These are phyloP conservation scores for Rhododendron vialii DNA, from an alignment of 148 eudicot species.

Conservation along the genomic window DNA sequence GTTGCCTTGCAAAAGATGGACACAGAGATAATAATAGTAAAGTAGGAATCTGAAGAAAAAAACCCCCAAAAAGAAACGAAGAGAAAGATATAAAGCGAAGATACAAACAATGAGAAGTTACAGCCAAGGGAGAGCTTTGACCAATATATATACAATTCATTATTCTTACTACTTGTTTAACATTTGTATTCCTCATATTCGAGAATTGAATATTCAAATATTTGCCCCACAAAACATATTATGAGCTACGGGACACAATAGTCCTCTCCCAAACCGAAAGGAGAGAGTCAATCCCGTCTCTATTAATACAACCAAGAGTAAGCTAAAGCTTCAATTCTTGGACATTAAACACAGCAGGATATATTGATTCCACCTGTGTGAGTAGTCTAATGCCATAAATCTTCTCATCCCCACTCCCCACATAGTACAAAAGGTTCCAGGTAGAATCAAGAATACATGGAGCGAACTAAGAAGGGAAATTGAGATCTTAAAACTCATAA, in stretches of 20 bases:
- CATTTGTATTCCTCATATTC: neutral
- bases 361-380: neutral
- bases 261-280: neutral
- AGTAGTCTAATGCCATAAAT: neutral
- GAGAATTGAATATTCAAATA: neutral
- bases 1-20: neutral
- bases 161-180: neutral
- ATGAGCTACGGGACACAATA: neutral
- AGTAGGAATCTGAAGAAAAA: too few species aligned
- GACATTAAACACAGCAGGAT: neutral
- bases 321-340: neutral
- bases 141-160: neutral
- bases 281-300: neutral
- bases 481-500: neutral
- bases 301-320: neutral
- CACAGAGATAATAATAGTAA: too few species aligned
- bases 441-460: neutral
- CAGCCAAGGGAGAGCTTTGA: neutral
- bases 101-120: neutral
- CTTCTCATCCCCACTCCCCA: neutral
- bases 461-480: neutral
- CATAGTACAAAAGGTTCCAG: neutral
- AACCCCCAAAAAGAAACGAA: neutral
- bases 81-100: neutral
- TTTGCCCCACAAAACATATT: neutral